Evolutionary conservation across 208 protist species (phyloP), one percentile per base, ranked within the genome.

Genomic region (Leishmania amazonensis): DNA sequence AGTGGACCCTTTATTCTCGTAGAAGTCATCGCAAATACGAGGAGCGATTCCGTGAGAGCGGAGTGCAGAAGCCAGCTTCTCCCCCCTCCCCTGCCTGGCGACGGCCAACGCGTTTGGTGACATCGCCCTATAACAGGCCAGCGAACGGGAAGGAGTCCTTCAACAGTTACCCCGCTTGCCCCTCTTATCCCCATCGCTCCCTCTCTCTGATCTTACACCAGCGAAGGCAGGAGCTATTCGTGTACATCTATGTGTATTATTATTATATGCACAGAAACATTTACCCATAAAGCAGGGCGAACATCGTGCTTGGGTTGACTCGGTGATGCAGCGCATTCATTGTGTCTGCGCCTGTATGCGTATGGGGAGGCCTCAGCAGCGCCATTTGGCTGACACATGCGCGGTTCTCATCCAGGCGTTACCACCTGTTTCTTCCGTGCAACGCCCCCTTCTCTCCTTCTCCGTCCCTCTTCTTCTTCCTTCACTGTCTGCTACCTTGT

Each of bases 361-460:
- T 38, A 53, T 35, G 35, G 0, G 21, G 17, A 21, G 11, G 21
- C 40, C 62, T 40, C 28, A 40, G 28, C 31, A 17, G n/a, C 62
- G 31, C 62, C 62, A 17, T 40, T 68, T 17, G 31, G 4, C 28
- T 40, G 31, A 40, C 8, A 13, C 62, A 21, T 15, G 31, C 62
- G 62, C 4, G 15, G 28, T 1, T 40, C 62, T 68, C 28, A 35
- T 21, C 31, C 3, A 40, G 31, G 5, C 31, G 4, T 8, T 31
- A 42, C 62, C 31, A 68, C 31, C n/a, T 83, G 21, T 83, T 79
- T 78, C 67, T 57, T 51, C 54, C 70, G 4, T 57, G 45, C 67
- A 82, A 62, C 38, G 28, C 6, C 45, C n/a, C 38, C 35, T 19
- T 83, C 47, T 21, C 53, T 40, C 8, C 73, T 51, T 68, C 62